Evolutionary conservation across 1,284 basidiomycete species (phyloP).

Genomic region (Papiliotrema fonsecae): DNA sequence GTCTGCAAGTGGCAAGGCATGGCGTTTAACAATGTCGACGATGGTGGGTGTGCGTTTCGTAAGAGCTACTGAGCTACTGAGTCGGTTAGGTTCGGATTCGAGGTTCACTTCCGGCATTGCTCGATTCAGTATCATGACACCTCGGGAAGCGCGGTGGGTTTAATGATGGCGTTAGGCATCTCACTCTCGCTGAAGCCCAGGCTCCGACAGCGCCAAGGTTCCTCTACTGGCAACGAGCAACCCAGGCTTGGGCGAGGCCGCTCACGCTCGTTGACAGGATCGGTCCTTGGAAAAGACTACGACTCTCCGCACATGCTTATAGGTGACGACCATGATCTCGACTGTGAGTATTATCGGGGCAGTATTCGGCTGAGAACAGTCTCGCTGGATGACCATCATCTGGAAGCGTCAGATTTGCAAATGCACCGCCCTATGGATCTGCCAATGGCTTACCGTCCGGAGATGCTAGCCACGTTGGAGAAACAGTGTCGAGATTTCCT

Average conservation of each 20-base stretch:
- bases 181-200: not conserved
- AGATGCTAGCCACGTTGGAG: slow-evolving; percentile 34
- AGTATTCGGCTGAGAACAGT: slow-evolving; percentile 2
- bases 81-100: slow-evolving; percentile 4
- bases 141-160: slow-evolving; percentile 27
- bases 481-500: slow-evolving; percentile 38
- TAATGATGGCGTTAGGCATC: too few species aligned
- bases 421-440: slow-evolving; percentile 7
- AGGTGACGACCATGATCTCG: slow-evolving; percentile 11
- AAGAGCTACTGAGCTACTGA: not conserved
- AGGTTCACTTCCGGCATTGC: slow-evolving; percentile 19
- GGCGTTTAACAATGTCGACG: not conserved
- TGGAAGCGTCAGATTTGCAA: slow-evolving; percentile 6
- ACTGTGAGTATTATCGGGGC: slow-evolving; percentile 9
- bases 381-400: slow-evolving; percentile 6
- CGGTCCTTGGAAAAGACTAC: slow-evolving; percentile 10
- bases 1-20: not conserved
- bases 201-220: not conserved
- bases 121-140: slow-evolving; percentile 35
- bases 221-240: too few species aligned
- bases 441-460: slow-evolving; percentile 27
- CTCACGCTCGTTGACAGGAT: slow-evolving; percentile 9
- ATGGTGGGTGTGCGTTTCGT: not conserved
- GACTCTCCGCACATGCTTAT: slow-evolving; percentile 18
- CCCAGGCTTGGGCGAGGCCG: too few species aligned